Evolutionary conservation across 768 basidiomycete species (phyloP).

Genomic region (Kwoniella botswanensis): DNA sequence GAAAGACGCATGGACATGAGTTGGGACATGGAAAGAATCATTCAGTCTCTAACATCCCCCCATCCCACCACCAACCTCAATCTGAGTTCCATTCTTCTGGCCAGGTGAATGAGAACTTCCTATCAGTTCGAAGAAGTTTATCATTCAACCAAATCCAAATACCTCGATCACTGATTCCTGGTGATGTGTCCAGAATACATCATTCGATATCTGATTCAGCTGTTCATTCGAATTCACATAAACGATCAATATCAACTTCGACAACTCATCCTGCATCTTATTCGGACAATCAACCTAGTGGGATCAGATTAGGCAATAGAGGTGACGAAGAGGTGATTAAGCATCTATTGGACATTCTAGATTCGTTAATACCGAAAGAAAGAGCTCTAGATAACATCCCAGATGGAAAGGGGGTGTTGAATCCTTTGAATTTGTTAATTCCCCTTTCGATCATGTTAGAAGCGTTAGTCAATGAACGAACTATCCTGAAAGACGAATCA

Average conservation of each 20-base stretch:
- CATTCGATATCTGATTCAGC: conserved; percentile 13
- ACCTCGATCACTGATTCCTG: background rate
- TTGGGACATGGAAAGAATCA: background rate
- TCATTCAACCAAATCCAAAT: conserved; percentile 1
- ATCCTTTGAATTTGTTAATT: conserved; percentile 32
- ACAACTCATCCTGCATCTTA: background rate
- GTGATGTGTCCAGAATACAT: background rate
- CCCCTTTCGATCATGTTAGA: conserved; percentile 44
- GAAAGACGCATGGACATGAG: background rate
- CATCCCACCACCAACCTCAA: no score
- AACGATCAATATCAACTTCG: background rate
- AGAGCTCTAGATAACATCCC: background rate
- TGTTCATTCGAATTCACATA: background rate
- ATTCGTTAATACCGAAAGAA: conserved; percentile 20
- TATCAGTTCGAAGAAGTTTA: background rate
- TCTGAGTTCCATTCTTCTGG: background rate
- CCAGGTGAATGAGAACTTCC: background rate
- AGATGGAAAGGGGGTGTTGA: conserved; percentile 4
- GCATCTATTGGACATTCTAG: conserved; percentile 5
- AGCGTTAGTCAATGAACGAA: conserved; percentile 43
- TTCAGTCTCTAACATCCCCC: background rate
- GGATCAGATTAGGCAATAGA: background rate
- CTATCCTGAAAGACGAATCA: conserved; percentile 17
- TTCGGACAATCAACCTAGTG: background rate
- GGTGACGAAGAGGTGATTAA: background rate